Conservation (phyloP, 176 grass and related monocot species). For the Aegilops tauschii region DNA sequence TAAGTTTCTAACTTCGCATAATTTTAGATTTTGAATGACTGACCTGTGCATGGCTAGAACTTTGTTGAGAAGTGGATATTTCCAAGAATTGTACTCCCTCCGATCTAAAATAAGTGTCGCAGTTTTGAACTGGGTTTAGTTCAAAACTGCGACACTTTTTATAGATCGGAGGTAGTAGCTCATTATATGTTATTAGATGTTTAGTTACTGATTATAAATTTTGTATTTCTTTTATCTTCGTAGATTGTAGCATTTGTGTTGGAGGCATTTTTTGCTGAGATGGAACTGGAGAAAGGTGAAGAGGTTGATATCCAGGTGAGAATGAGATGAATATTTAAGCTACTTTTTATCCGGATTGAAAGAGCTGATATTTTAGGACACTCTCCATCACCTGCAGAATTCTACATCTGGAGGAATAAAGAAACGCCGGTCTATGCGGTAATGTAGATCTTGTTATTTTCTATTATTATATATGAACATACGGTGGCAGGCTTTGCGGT, state of each 20-base stretch:
- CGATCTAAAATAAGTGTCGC: no score
- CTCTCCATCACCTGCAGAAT: conserved; percentile 21
- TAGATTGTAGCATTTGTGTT: conserved; percentile 97
- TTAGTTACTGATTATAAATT: conserved; percentile 25
- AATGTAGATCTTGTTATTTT: conserved; percentile 38
- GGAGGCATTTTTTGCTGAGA: conserved; percentile 99
- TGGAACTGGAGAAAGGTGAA: conserved; percentile 79
- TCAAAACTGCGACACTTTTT: no score
- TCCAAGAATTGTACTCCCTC: not conserved
- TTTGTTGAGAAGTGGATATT: not conserved
- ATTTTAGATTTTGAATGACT: not conserved
- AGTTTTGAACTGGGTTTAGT: no score
- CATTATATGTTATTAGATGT: conserved; percentile 28
- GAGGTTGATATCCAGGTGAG: conserved; percentile 50
- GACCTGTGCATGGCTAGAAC: not conserved
- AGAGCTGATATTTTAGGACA: conserved; percentile 7
- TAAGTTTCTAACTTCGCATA: not conserved
- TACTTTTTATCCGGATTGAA: not conserved
- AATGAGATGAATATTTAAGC: conserved; percentile 35
- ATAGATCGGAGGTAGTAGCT: not conserved
- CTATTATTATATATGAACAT: conserved; percentile 5
- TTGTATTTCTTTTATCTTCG: conserved; percentile 5
- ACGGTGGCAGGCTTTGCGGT: conserved; percentile 9
- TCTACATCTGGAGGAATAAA: conserved; percentile 22
- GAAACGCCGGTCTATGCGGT: conserved; percentile 42